Conservation (phyloP, 139 green algal genomes). For the Cymbomonas tetramitiformis region DNA sequence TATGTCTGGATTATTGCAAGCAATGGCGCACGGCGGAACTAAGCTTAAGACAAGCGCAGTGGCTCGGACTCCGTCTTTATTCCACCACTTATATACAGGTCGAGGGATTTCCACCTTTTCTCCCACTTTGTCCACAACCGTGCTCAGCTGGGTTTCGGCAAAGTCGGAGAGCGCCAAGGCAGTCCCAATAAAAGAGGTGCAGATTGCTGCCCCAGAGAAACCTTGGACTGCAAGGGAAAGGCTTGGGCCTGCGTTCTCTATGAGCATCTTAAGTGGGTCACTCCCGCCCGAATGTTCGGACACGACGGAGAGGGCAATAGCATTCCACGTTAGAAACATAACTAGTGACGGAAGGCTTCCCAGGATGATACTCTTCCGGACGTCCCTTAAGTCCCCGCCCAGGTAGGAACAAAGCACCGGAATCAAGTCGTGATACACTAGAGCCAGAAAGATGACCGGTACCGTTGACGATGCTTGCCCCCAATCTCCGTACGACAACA, state of each 20-base stretch:
- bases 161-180: conserved; percentile 29
- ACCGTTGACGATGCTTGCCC: conserved; percentile 19
- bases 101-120: no score
- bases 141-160: no score
- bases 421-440: conserved; percentile 64
- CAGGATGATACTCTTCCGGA: conserved; percentile 34
- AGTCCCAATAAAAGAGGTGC: conserved; percentile 53
- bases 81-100: no score
- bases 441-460: conserved; percentile 50
- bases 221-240: conserved; percentile 16
- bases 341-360: conserved; percentile 38
- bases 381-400: conserved; percentile 30
- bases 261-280: conserved; percentile 24
- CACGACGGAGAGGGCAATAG: conserved; percentile 33
- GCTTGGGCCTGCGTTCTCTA: conserved; percentile 11
- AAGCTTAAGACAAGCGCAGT: conserved; percentile 13
- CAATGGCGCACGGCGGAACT: no score
- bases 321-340: conserved; percentile 57
- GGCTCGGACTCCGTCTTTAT: no score
- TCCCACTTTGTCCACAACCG: not conserved
- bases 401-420: conserved; percentile 50
- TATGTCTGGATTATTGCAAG: conserved; percentile 27
- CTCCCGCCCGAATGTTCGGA: no score
- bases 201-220: conserved; percentile 46
- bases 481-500: conserved; percentile 24